Base-by-base conservation (phyloP, 352 stramenopile species). In the Globisporangium spinosum region DNA sequence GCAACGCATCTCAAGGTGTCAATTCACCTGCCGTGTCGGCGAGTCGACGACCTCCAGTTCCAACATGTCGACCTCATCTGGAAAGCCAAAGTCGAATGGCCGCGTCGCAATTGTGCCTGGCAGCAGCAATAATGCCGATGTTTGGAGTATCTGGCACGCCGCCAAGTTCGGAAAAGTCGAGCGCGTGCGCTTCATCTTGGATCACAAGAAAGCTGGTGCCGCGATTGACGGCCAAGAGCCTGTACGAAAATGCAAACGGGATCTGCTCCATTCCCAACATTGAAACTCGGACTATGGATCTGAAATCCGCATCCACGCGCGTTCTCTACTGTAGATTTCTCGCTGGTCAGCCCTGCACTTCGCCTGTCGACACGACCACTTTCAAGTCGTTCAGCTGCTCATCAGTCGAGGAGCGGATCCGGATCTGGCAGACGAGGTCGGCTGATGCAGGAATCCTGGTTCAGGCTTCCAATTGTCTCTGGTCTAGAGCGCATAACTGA, bases 141-240 rank as follows among this genome's bases (percentile, higher is more conserved):
- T 91, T 49, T 93, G 82, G 77, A 91, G 79, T 13, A 83, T 93
- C 62, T 93, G 85, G 85, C 90, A 93, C 60, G 85, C 85, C 10
- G 75, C 85, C 4, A 78, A 82, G 60, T 77, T 81, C 22, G 85
- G 85, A 6, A 89, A 90, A 49, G 8, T 70, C 1, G 78, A 77
- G 23, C 82, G 83, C 9, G 70, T 91, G 62, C 69, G 68, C 25
- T 85, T 77, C 15, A 63, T 93, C 35, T 67, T 92, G 13, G 81
- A 87, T 7, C 79, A 70, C 2, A 67, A 80, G 0, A 64, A 78
- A 13, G 59, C 62, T 6, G 72, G 80, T 12, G 23, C 58, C 15
- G 78, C 71, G 2, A 74, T 93, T 58, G 74, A 91, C 47, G 77
- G 79, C 1, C 80, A 80, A 51, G 85, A 91, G 71, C 66, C 69